A percentile compares a stretch with the other conserved stretches of the same genome.
phyloP scores from a whole-genome alignment of 257 asterid genomes.

The Solanum chiquidenum region DNA sequence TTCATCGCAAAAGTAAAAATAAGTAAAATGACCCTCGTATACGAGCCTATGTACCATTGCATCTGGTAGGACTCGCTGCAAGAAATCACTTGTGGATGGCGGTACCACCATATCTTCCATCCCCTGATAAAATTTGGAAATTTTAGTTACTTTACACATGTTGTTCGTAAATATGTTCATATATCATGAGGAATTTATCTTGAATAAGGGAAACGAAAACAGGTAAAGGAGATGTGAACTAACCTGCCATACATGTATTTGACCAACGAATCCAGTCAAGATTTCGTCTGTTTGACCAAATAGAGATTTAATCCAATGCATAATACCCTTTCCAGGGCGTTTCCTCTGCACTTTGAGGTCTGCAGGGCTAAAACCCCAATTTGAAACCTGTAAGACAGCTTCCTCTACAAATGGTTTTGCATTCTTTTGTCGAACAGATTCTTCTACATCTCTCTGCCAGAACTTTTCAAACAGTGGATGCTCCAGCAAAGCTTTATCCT shows the following conservation, averaged over 20 bases:
- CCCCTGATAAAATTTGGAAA: conserved; percentile 30
- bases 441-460: conserved; percentile 89
- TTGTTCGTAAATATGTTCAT: background rate
- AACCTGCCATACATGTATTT: conserved; percentile 96
- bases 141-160: background rate
- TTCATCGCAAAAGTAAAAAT: conserved; percentile 69
- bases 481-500: conserved; percentile 76
- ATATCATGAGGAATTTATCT: background rate
- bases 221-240: conserved; percentile 5
- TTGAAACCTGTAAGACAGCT: conserved; percentile 69
- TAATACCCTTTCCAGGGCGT: conserved; percentile 40
- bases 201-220: background rate
- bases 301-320: conserved; percentile 60
- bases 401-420: conserved; percentile 78
- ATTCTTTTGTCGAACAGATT: conserved; percentile 70
- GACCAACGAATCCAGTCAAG: conserved; percentile 69
- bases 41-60: conserved; percentile 77
- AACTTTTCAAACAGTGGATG: conserved; percentile 38
- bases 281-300: conserved; percentile 44
- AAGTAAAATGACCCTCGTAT: conserved; percentile 83
- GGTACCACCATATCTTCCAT: conserved; percentile 75
- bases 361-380: conserved; percentile 83
- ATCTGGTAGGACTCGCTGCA: conserved; percentile 76
- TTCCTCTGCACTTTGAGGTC: conserved; percentile 56
- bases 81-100: conserved; percentile 72